Evolutionary conservation across 441 rosid species (phyloP).

Genomic region (Breynia disticha): DNA sequence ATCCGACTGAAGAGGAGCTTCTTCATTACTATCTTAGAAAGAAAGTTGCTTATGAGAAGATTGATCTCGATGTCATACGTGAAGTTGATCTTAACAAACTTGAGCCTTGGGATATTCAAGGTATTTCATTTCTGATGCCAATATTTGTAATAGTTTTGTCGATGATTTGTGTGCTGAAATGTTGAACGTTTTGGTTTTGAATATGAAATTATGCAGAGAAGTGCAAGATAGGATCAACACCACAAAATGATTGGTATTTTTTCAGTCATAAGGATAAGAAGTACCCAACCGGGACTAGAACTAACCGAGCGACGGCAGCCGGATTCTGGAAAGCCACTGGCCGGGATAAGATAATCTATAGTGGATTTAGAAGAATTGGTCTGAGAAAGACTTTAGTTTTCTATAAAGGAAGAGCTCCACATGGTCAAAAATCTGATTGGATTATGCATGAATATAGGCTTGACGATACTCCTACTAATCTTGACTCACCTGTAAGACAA

Average conservation of each 20-base stretch:
- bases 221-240: constrained; percentile 86
- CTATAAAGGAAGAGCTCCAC: constrained; percentile 91
- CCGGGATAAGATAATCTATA: constrained; percentile 82
- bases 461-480: constrained; percentile 36
- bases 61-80: constrained; percentile 90
- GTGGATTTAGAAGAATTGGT: constrained; percentile 65
- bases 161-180: too few relatives aligned
- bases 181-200: neutral
- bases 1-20: constrained; percentile 80
- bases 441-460: constrained; percentile 97
- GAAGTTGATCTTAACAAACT: constrained; percentile 98
- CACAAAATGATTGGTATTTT: constrained; percentile 96
- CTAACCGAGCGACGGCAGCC: constrained; percentile 79
- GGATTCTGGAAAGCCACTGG: constrained; percentile 99
- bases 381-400: constrained; percentile 89
- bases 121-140: constrained; percentile 19
- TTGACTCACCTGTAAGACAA: constrained; percentile 5
- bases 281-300: constrained; percentile 90
- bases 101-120: constrained; percentile 99
- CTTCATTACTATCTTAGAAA: constrained; percentile 86
- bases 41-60: constrained; percentile 70
- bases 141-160: neutral
- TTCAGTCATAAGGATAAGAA: constrained; percentile 96
- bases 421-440: constrained; percentile 95
- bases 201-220: constrained; percentile 36